Evolutionary conservation across 768 basidiomycete species (phyloP).

Genomic region (Paxillus ammoniavirescens): DNA sequence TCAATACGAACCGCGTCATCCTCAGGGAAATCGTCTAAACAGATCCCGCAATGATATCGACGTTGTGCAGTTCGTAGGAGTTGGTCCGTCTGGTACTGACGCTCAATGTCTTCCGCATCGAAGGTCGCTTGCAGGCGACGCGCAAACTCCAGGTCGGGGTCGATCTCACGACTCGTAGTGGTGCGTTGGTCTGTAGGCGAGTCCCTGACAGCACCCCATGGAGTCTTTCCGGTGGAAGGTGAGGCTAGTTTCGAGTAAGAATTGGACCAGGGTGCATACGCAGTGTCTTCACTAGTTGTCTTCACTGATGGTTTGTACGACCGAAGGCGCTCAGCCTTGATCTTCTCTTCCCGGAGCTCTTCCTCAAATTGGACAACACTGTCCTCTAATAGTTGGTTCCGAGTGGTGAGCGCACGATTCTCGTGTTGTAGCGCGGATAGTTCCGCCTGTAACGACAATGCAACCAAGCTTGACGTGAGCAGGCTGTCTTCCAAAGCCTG

Average conservation of each 20-base stretch:
- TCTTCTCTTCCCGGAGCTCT: constrained; percentile 12
- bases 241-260: neutral
- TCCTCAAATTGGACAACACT: constrained; percentile 15
- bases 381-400: constrained; percentile 26
- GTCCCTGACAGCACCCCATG: neutral
- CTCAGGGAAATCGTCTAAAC: constrained; percentile 47
- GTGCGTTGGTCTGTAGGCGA: neutral
- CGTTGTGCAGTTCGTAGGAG: constrained; percentile 32
- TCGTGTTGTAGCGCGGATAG: constrained; percentile 36
- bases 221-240: neutral
- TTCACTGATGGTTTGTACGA: neutral
- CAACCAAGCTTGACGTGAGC: constrained; percentile 48
- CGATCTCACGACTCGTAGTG: neutral
- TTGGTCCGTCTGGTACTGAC: constrained; percentile 31
- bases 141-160: constrained; percentile 15
- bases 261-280: neutral
- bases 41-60: constrained; percentile 53
- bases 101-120: constrained; percentile 39
- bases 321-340: neutral
- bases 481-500: constrained; percentile 31
- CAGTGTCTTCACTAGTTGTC: neutral
- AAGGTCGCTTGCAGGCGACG: constrained; percentile 36
- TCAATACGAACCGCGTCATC: constrained; percentile 41
- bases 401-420: constrained; percentile 21
- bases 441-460: constrained; percentile 42